Evolutionary conservation across 352 stramenopile species (phyloP).

Genomic region (Blastocystis sp.): DNA sequence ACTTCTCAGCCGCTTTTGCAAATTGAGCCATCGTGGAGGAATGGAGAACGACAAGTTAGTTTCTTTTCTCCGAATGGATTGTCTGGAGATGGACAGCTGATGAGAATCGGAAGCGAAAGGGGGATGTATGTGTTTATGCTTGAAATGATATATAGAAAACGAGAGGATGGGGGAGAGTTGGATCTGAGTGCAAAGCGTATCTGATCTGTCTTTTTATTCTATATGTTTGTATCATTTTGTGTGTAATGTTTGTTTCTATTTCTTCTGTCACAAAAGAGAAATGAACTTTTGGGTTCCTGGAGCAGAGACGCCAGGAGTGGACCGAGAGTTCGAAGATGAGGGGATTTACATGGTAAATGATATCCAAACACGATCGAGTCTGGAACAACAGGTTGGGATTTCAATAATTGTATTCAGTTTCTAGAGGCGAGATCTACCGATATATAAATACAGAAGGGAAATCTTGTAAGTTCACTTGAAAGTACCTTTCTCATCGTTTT

Average conservation of each 20-base stretch:
- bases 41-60: background rate
- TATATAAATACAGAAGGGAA: constrained; percentile 41
- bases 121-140: background rate
- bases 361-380: background rate
- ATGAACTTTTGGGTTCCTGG: constrained; percentile 44
- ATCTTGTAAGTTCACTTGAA: background rate
- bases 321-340: constrained; percentile 30
- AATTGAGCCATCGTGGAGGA: too few species aligned
- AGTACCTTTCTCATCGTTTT: background rate
- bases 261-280: background rate
- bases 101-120: background rate
- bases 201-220: background rate
- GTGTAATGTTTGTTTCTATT: background rate
- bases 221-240: background rate
- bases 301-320: background rate
- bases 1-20: too few species aligned
- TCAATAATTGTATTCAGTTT: background rate
- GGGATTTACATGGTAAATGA: constrained; percentile 40
- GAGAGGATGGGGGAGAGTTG: background rate
- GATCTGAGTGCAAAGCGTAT: background rate
- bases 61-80: too few species aligned
- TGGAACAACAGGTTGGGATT: constrained; percentile 12
- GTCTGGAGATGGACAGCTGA: background rate
- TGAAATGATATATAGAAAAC: background rate
- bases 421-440: constrained; percentile 10